phyloP scores from a whole-genome alignment of 2,329 filamentous ascomycete species.

The Penicillium rolfsii region DNA sequence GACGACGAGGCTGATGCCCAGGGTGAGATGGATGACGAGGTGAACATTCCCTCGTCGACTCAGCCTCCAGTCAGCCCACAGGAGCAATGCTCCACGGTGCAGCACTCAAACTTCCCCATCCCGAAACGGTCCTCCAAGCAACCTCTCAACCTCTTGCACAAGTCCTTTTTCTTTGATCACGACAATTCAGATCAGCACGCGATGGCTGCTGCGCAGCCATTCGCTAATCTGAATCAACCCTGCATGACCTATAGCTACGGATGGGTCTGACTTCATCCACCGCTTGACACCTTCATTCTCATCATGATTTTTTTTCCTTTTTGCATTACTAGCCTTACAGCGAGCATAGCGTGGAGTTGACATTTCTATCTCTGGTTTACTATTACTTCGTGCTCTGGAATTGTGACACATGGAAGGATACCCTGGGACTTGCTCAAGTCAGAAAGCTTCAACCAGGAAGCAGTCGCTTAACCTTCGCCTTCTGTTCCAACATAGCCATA shows the following conservation, averaged over 20 bases:
- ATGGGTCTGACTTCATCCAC: slow-evolving; percentile 34
- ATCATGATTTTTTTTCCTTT: slow-evolving; percentile 11
- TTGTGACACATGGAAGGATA: slow-evolving; percentile 34
- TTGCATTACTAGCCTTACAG: slow-evolving; percentile 16
- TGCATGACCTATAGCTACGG: slow-evolving; percentile 43
- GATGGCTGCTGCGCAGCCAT: slow-evolving; percentile 30
- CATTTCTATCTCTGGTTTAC: not conserved
- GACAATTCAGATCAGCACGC: slow-evolving; percentile 32
- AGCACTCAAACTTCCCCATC: slow-evolving; percentile 17
- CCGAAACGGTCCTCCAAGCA: slow-evolving; percentile 30
- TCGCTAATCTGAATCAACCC: slow-evolving; percentile 33
- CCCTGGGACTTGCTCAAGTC: slow-evolving; percentile 23
- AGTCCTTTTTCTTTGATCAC: slow-evolving; percentile 42
- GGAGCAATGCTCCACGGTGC: slow-evolving; percentile 11
- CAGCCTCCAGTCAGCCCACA: slow-evolving; percentile 15
- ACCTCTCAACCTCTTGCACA: slow-evolving; percentile 33
- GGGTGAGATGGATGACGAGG: slow-evolving; percentile 41
- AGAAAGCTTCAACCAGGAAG: slow-evolving; percentile 5
- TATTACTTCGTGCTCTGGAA: slow-evolving; percentile 18
- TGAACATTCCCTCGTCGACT: slow-evolving; percentile 14
- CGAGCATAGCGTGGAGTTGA: slow-evolving; percentile 41
- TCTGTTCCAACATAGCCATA: slow-evolving; percentile 5
- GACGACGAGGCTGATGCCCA: slow-evolving; percentile 61
- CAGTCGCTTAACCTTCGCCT: slow-evolving; percentile 10
- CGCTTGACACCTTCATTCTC: slow-evolving; percentile 1